Evolutionary conservation across 352 stramenopile genomes (phyloP), one percentile per base, ranked within the genome.

Genomic region (Globisporangium paroecandrum): DNA sequence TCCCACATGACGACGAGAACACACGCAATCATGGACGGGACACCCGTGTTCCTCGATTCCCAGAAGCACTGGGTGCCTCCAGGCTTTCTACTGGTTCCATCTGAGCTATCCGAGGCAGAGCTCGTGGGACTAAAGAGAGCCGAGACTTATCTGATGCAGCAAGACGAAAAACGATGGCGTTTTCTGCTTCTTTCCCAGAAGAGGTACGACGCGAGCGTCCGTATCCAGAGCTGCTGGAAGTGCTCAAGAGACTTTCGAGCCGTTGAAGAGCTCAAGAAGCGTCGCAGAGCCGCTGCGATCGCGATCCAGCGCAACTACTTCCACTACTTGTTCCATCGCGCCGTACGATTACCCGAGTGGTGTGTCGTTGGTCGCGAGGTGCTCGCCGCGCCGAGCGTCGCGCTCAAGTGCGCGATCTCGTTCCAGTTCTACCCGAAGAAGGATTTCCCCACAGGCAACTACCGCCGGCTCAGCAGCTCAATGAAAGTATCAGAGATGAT

Each of bases 401-500:
- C 84, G n/a, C 74, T 78, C 32, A 87, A 83, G 29, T 82, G 78
- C 25, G 84, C 83, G 0, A 83, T 90, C 41, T 78, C 73, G 18
- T 94, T 94, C 69, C 81, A 90, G 62, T 94, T 94, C 70, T 92
- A 93, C 63, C 64, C 72, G 2, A 78, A 76, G 27, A 92, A 85
- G 61, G 86, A 94, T 60, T 93, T 94, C 36, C 74, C 82, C 3
- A 71, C 77, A 12, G 87, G 85, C 2, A 94, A 93, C 49, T 90
- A 85, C 73, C 72, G 73, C 18, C 74, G 77, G 7, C 58, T 92
- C 22, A 32, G 54, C 22, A 72, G 61, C 51, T 29, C 24, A 12
- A 58, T 69, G 15, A 77, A 61, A 4, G n/a, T 89, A 3, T 12
- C 43, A 0, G 66, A 81, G 60, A 75, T 94, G 41, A 88, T 88